Evolutionary conservation across 768 basidiomycete genomes (phyloP).

Genomic region (Tricholomella constricta): DNA sequence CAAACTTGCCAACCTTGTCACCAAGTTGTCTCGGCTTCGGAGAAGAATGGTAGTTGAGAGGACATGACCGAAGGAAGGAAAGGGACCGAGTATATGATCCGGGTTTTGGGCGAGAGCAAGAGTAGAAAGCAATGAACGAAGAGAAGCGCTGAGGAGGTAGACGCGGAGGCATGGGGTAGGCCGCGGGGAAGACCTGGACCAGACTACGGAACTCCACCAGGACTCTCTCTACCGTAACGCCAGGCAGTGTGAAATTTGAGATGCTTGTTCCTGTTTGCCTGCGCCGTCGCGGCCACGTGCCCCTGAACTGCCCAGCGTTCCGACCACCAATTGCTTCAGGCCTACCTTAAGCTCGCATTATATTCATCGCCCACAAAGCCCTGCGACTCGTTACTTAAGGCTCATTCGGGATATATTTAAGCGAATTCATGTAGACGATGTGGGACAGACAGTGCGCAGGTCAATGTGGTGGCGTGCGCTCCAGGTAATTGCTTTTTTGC

Average conservation of each 20-base stretch:
- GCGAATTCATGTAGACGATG: no score
- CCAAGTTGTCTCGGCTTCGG: constrained; percentile 29
- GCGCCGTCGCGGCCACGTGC: constrained; percentile 10
- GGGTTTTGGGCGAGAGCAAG: constrained; percentile 46
- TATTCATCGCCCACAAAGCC: no score
- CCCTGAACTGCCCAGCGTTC: no score
- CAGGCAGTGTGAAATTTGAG: constrained; percentile 39
- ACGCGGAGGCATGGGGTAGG: constrained; percentile 49
- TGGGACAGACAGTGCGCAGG: not conserved
- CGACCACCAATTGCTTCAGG: no score
- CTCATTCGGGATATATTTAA: no score
- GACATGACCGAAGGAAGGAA: constrained; percentile 40
- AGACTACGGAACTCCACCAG: no score
- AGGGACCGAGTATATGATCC: constrained; percentile 35
- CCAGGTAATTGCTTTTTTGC: not conserved
- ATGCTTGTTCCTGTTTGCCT: constrained; percentile 33
- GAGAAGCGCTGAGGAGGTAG: constrained; percentile 50
- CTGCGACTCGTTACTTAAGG: no score
- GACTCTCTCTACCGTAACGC: no score
- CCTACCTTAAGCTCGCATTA: no score
- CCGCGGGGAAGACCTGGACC: constrained; percentile 9
- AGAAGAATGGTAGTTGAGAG: constrained; percentile 25
- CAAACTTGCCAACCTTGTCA: constrained; percentile 41
- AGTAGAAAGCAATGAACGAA: constrained; percentile 59
- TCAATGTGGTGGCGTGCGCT: not conserved